These are phyloP conservation scores for Penicillium angulare DNA, from an alignment of 495 filamentous ascomycete species.

Conservation along the genomic window DNA sequence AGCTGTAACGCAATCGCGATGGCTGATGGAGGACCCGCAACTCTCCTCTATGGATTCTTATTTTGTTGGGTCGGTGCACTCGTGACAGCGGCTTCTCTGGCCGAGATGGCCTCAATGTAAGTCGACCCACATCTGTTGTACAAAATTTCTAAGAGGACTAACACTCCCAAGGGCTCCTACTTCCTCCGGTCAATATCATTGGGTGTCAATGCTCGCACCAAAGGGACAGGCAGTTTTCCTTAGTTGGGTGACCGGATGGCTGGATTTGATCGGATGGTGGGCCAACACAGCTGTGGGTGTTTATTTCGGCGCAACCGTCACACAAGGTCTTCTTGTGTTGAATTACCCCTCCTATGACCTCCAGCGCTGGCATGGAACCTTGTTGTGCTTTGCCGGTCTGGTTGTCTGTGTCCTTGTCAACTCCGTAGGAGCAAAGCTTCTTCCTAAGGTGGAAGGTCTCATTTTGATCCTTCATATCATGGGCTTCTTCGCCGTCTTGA, in stretches of 20 bases:
- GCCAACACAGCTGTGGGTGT: conserved; percentile 25
- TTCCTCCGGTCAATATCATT: conserved; percentile 37
- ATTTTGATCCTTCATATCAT: conserved; percentile 47
- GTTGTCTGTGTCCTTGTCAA: conserved; percentile 35
- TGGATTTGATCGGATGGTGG: conserved; percentile 37
- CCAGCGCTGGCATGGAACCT: conserved; percentile 45
- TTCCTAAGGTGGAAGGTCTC: conserved; percentile 49
- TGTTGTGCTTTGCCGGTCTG: conserved; percentile 41
- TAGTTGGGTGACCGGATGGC: conserved; percentile 34
- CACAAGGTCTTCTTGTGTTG: conserved; percentile 35
- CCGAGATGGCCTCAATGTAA: conserved; percentile 12
- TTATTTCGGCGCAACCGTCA: conserved; percentile 31
- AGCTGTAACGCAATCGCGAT: not conserved
- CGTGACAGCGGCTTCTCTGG: conserved; percentile 2
- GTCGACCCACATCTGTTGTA: not conserved
- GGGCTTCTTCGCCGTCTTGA: conserved; percentile 43
- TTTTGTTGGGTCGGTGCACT: not conserved
- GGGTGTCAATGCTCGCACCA: conserved; percentile 33
- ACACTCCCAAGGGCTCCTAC: conserved; percentile 12
- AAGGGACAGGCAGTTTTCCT: conserved; percentile 19
- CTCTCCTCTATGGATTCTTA: not conserved
- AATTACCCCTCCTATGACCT: conserved; percentile 37
- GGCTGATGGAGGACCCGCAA: conserved; percentile 2
- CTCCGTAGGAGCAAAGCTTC: conserved; percentile 28
- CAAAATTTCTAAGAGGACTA: not conserved